A percentile compares a stretch with the other conserved stretches of the same genome.
Evolutionary conservation across 2,329 filamentous ascomycete genomes (phyloP).

Genomic region (Pseudogymnoascus sp.): DNA sequence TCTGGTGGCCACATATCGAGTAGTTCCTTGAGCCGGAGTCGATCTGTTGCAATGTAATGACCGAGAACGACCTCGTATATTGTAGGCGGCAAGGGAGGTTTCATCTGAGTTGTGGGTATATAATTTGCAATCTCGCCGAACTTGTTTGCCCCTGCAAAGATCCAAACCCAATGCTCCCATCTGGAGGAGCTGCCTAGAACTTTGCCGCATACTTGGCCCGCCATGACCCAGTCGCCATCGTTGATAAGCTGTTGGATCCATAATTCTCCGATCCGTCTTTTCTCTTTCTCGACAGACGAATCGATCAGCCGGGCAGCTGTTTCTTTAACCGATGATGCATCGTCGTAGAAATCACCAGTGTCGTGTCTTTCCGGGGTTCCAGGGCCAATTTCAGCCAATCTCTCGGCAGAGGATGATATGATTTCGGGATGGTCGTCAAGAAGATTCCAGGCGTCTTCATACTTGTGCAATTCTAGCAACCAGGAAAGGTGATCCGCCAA

Average conservation of each 20-base stretch:
- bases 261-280: slow-evolving; percentile 80
- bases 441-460: slow-evolving; percentile 81
- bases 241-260: slow-evolving; percentile 86
- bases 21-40: slow-evolving; percentile 67
- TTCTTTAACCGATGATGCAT: slow-evolving; percentile 56
- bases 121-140: slow-evolving; percentile 85
- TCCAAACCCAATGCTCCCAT: slow-evolving; percentile 96
- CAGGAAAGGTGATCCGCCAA: slow-evolving; percentile 77
- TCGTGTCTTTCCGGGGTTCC: slow-evolving; percentile 33
- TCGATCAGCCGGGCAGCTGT: slow-evolving; percentile 51
- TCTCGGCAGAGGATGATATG: slow-evolving; percentile 38
- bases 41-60: slow-evolving; percentile 77
- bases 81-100: slow-evolving; percentile 68
- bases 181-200: slow-evolving; percentile 71
- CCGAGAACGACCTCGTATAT: slow-evolving; percentile 86
- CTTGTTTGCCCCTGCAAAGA: slow-evolving; percentile 76
- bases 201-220: slow-evolving; percentile 73
- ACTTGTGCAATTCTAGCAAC: slow-evolving; percentile 74
- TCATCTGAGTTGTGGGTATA: slow-evolving; percentile 70
- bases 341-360: slow-evolving; percentile 63
- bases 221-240: slow-evolving; percentile 65
- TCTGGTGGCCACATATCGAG: slow-evolving; percentile 79
- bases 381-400: slow-evolving; percentile 33
- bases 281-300: slow-evolving; percentile 74
- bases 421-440: slow-evolving; percentile 82